A percentile compares a stretch with the other conserved stretches of the same genome.
phyloP scores from a whole-genome alignment of 1,139 yeast species.

The Lodderomyces elongisporus region DNA sequence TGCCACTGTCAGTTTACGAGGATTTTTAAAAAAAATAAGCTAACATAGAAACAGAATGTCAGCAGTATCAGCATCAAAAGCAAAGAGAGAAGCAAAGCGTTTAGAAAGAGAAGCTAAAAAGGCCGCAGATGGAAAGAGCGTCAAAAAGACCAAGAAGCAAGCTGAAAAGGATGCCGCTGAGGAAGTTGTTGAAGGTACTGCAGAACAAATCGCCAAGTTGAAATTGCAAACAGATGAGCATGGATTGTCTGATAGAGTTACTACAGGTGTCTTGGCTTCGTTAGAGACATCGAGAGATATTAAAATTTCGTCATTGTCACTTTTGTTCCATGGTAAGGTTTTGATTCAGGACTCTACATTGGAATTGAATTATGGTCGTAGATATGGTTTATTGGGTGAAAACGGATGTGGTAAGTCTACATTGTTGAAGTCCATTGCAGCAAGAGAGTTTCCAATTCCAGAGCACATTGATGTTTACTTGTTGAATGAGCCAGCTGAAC shows the following conservation, averaged over 20 bases:
- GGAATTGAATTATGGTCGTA: constrained; percentile 94
- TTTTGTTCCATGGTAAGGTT: constrained; percentile 96
- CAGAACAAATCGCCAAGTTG: constrained; percentile 76
- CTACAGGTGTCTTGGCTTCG: constrained; percentile 94
- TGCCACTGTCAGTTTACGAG: too few relatives aligned
- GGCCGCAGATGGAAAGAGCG: constrained; percentile 68
- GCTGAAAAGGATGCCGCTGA: constrained; percentile 55
- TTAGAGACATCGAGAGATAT: constrained; percentile 89
- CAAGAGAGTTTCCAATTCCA: constrained; percentile 94
- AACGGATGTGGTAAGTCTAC: constrained; percentile 99
- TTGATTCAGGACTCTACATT: constrained; percentile 84
- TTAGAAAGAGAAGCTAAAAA: constrained; percentile 58
- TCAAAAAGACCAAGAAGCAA: constrained; percentile 57
- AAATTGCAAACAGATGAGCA: constrained; percentile 90
- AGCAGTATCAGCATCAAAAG: constrained; percentile 78
- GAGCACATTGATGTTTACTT: constrained; percentile 85
- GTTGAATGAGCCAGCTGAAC: constrained; percentile 95
- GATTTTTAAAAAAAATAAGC: not conserved
- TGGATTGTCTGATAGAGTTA: constrained; percentile 94
- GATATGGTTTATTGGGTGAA: constrained; percentile 95
- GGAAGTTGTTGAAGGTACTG: constrained; percentile 57
- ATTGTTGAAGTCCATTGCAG: constrained; percentile 84
- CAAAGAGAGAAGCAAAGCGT: constrained; percentile 91
- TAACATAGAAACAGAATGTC: constrained; percentile 26
- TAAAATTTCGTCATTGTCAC: constrained; percentile 82